phyloP scores from a whole-genome alignment of 176 grass and related monocot genomes.

The Cenchrus americanus region DNA sequence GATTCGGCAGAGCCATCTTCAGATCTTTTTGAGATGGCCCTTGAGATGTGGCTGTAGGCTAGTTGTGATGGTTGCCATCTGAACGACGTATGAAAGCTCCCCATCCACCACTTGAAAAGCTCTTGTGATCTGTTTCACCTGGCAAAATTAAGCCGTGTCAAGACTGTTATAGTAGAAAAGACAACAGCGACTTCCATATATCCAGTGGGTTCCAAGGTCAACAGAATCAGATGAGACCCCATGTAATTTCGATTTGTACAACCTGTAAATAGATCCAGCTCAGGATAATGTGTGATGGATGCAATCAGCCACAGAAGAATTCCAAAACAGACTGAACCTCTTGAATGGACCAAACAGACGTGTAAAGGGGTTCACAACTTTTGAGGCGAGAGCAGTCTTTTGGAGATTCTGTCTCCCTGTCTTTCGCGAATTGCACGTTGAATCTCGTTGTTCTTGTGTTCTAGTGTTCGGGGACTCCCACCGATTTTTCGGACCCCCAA shows the following conservation, averaged over 20 bases:
- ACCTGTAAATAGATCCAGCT: not conserved
- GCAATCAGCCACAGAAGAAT: not conserved
- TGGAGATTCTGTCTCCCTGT: no score
- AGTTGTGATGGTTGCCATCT: constrained; percentile 68
- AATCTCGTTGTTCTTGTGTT: no score
- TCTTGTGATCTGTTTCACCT: constrained; percentile 90
- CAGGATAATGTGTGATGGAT: not conserved
- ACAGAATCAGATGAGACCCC: not conserved
- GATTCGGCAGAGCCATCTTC: not conserved
- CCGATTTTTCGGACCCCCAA: no score
- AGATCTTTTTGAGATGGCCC: constrained; percentile 74
- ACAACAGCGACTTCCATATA: not conserved
- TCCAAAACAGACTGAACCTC: not conserved
- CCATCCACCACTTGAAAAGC: constrained; percentile 57
- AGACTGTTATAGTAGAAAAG: not conserved
- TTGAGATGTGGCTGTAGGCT: constrained; percentile 71
- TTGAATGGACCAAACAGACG: not conserved
- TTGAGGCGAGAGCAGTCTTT: no score
- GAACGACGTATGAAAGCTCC: constrained; percentile 71
- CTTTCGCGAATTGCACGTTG: no score
- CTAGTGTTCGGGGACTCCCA: no score
- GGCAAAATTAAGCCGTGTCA: constrained; percentile 4
- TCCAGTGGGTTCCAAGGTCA: not conserved
- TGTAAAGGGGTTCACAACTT: no score
- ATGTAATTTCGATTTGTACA: not conserved